Evolutionary conservation across 495 filamentous ascomycete species (phyloP).

Genomic region (Pseudomonodictys pantanalensis): DNA sequence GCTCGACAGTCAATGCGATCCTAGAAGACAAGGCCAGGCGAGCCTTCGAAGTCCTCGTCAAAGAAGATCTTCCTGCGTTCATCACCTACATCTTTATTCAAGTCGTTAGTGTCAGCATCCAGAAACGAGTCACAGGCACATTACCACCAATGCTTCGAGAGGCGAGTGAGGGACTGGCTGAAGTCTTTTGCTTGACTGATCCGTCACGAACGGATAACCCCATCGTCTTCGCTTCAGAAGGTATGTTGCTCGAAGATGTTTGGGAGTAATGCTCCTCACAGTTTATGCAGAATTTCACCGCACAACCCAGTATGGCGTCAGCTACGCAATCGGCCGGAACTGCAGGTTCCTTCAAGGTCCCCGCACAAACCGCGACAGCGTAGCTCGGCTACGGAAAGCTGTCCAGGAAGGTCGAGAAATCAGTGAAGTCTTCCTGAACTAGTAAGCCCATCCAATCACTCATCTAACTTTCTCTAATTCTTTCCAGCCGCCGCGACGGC

Average conservation of each 20-base stretch:
- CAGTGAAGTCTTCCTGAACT: conserved; percentile 65
- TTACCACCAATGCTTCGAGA: conserved; percentile 52
- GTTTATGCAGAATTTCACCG: conserved; percentile 53
- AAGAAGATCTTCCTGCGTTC: conserved; percentile 68
- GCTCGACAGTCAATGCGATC: conserved; percentile 50
- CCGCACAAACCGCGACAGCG: conserved; percentile 51
- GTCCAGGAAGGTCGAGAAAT: conserved; percentile 57
- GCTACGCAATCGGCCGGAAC: conserved; percentile 56
- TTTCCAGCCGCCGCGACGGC: conserved; percentile 56
- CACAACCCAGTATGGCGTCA: conserved; percentile 58
- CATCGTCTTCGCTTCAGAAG: conserved; percentile 75
- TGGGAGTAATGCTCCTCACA: not conserved
- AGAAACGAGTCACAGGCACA: conserved; percentile 55
- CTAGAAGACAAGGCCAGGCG: conserved; percentile 58
- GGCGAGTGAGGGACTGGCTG: conserved; percentile 67
- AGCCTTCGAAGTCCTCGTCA: conserved; percentile 58
- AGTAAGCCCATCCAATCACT: conserved; percentile 45
- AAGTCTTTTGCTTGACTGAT: conserved; percentile 76
- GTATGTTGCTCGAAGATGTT: conserved; percentile 41
- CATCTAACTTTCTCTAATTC: conserved; percentile 3
- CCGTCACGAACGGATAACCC: conserved; percentile 71
- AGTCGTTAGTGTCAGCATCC: conserved; percentile 56
- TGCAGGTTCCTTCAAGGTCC: conserved; percentile 62
- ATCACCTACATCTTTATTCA: conserved; percentile 62
- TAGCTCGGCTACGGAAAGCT: conserved; percentile 54